Percentiles rank a stretch among this genome's conserved stretches.
Evolutionary conservation across 768 basidiomycete species (phyloP).

Genomic region (Leccinum subgranulosum): DNA sequence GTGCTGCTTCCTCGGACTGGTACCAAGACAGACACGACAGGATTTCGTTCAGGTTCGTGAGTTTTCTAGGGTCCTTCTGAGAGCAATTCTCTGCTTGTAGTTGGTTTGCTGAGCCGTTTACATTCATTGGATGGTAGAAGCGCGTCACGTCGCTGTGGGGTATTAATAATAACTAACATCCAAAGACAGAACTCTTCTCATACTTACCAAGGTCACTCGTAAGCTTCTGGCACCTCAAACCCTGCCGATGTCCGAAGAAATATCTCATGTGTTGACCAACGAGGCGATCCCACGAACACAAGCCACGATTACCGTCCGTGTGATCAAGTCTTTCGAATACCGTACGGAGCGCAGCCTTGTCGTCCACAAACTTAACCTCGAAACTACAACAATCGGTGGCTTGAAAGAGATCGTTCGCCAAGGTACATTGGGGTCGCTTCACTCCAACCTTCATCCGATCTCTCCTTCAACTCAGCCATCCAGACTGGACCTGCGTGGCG

Average conservation of each 20-base stretch:
- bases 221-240: background rate
- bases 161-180: too few species aligned
- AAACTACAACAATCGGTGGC: constrained; percentile 69
- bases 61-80: constrained; percentile 30
- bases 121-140: constrained; percentile 9
- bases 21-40: constrained; percentile 70
- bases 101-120: constrained; percentile 9
- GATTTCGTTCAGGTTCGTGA: constrained; percentile 67
- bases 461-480: constrained; percentile 48
- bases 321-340: constrained; percentile 94
- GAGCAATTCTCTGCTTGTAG: constrained; percentile 2
- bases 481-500: constrained; percentile 81
- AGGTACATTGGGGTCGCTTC: constrained; percentile 42
- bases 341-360: constrained; percentile 88
- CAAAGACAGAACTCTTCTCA: too few species aligned
- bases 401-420: constrained; percentile 70
- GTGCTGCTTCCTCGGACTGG: constrained; percentile 73
- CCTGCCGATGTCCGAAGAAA: constrained; percentile 31
- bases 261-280: constrained; percentile 56
- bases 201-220: background rate
- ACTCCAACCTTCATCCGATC: background rate
- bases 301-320: constrained; percentile 84
- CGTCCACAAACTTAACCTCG: constrained; percentile 77
- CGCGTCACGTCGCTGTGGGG: too few species aligned
- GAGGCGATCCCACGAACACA: constrained; percentile 61